Evolutionary conservation across 345 rosid genomes (phyloP), one percentile per base, ranked within the genome.

Genomic region (Eutrema heterophyllum): DNA sequence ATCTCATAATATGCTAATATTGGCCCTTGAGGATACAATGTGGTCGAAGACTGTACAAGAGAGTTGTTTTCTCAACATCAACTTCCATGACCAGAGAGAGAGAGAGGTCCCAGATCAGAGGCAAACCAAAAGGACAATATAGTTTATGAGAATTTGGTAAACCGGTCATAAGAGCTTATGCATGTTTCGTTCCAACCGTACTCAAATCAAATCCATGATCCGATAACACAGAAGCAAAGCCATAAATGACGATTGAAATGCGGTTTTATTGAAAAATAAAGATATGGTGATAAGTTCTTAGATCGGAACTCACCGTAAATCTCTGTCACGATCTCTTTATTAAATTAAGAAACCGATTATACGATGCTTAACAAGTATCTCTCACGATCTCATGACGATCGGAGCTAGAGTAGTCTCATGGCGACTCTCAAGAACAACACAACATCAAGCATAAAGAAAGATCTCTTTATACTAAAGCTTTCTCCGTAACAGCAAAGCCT

Each of bases 21-120:
- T 74, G 67, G 67, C 67, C 58, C 18, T 66, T 57, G 44, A 48
- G 67, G 57, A 56, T 38, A 65, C 53, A 18, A 44, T 55, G 39
- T 65, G 26, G 21, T 16, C 38, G 52, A 24, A 66, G 33, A 29
- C 72, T 74, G 78, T 74, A 74, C 78, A 74, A 49, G 72, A 57
- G 72, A 39, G 15, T 30, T 65, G 66, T 48, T 29, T 21, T 21
- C 24, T n/a, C n/a, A n/a, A n/a, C n/a, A n/a, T n/a, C n/a, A n/a
- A n/a, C n/a, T n/a, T n/a, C n/a, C n/a, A n/a, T n/a, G n/a, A n/a
- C n/a, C n/a, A n/a, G n/a, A n/a, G n/a, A n/a, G 24, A 21, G 24
- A 21, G 24, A 21, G 24, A 21, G 24, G 24, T 21, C 24, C 24
- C 78, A 66, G 67, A 66, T 7, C 66, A 66, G 8, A 74, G 26